These are phyloP conservation scores for Amyloporia xantha DNA, from an alignment of 768 basidiomycete genomes.

Conservation along the genomic window DNA sequence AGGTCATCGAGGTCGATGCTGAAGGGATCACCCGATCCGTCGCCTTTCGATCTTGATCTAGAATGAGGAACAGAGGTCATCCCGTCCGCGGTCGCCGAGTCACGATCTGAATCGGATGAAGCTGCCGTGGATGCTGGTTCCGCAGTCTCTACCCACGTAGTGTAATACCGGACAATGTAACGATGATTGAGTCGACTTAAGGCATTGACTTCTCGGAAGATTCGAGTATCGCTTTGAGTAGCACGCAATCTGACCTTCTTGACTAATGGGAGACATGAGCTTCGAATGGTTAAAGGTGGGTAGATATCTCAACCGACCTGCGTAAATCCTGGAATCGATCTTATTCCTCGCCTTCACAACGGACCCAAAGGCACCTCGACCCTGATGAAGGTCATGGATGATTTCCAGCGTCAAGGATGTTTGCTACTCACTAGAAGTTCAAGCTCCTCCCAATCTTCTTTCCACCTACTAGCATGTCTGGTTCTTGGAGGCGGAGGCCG, in stretches of 20 bases:
- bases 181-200: constrained; percentile 84
- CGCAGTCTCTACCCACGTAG: constrained; percentile 79
- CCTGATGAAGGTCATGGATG: constrained; percentile 38
- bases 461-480: constrained; percentile 72
- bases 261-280: constrained; percentile 35
- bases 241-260: constrained; percentile 85
- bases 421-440: constrained; percentile 57
- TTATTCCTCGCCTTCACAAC: constrained; percentile 91
- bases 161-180: constrained; percentile 88
- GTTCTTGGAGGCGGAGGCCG: constrained; percentile 30
- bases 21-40: constrained; percentile 41
- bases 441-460: constrained; percentile 91
- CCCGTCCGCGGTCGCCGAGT: constrained; percentile 34
- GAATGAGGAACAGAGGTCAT: constrained; percentile 51
- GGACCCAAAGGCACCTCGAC: constrained; percentile 88
- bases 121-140: constrained; percentile 43
- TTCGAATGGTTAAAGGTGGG: no score
- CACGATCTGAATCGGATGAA: constrained; percentile 30
- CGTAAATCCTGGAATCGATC: constrained; percentile 81
- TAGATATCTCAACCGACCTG: constrained; percentile 44
- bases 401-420: neutral
- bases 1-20: constrained; percentile 60
- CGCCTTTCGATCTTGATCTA: constrained; percentile 24
- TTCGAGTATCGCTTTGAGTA: constrained; percentile 75
- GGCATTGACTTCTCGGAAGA: constrained; percentile 87